phyloP scores from a whole-genome alignment of 2,329 filamentous ascomycete genomes.

The Cytospora piceicola region DNA sequence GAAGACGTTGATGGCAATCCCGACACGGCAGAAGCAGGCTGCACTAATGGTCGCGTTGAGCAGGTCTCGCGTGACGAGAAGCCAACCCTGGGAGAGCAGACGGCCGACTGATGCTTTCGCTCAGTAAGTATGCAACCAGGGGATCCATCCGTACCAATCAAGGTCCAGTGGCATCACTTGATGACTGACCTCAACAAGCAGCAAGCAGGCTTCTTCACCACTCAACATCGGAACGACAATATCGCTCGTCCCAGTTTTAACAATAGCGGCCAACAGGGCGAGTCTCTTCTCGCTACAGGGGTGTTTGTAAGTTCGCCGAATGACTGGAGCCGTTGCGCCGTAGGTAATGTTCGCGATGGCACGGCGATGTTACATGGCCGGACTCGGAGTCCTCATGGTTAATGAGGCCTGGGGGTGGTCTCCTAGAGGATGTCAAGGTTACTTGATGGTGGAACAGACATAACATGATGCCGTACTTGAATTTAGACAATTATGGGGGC shows the following conservation, averaged over 20 bases:
- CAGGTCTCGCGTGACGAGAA: conserved; percentile 23
- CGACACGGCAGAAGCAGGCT: not conserved
- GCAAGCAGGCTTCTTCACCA: not conserved
- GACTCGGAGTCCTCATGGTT: not conserved
- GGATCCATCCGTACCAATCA: not conserved
- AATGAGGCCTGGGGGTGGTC: not conserved
- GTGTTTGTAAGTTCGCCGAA: not conserved
- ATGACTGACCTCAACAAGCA: not conserved
- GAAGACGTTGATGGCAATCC: not conserved
- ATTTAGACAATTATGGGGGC: not conserved
- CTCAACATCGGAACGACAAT: not conserved
- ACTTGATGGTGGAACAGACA: not conserved
- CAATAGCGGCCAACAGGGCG: not conserved
- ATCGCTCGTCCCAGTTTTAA: not conserved
- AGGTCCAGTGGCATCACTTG: conserved; percentile 10
- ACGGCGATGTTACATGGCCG: not conserved
- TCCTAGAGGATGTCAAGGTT: not conserved
- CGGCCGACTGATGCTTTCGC: not conserved
- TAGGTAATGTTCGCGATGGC: not conserved
- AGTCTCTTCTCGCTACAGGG: too few relatives aligned
- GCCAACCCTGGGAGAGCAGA: not conserved
- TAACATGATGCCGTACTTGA: not conserved
- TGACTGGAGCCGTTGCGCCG: not conserved
- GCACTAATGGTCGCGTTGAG: conserved; percentile 14
- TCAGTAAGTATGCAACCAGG: not conserved